Percentiles rank a stretch among this genome's conserved stretches.
phyloP scores from a whole-genome alignment of 495 filamentous ascomycete species.

The Talaromyces stipitatus region DNA sequence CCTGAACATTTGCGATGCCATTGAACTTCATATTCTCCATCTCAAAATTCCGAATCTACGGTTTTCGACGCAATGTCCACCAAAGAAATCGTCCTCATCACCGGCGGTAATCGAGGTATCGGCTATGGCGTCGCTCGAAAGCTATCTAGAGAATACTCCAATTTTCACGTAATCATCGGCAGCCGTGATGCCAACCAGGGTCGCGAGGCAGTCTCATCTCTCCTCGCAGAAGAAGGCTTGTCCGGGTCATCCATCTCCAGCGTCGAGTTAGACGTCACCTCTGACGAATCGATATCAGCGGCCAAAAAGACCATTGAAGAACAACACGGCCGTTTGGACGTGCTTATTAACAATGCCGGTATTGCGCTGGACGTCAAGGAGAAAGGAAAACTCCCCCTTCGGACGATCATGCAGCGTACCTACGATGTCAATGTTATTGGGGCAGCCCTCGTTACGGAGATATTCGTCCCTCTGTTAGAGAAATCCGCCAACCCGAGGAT shows the following conservation, averaged over 20 bases:
- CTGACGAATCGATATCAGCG: constrained; percentile 25
- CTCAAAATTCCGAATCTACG: background rate
- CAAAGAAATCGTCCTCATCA: constrained; percentile 29
- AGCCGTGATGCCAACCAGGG: constrained; percentile 20
- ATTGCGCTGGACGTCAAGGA: constrained; percentile 21
- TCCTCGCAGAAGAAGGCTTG: constrained; percentile 7
- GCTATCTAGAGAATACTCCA: constrained; percentile 19
- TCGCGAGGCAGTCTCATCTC: constrained; percentile 15
- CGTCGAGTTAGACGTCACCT: constrained; percentile 32
- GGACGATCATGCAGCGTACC: constrained; percentile 21
- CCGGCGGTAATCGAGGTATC: constrained; percentile 41
- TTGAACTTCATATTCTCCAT: background rate
- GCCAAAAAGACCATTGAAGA: constrained; percentile 26
- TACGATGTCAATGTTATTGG: constrained; percentile 37
- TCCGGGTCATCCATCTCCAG: constrained; percentile 14
- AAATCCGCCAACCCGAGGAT: constrained; percentile 30
- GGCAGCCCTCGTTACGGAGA: constrained; percentile 27
- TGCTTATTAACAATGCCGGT: constrained; percentile 35
- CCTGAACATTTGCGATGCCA: background rate
- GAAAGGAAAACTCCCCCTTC: constrained; percentile 11
- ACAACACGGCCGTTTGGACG: constrained; percentile 20
- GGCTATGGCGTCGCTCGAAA: constrained; percentile 30
- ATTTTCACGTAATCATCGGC: constrained; percentile 32
- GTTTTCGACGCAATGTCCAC: background rate
- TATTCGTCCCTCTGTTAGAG: constrained; percentile 35